A percentile compares a stretch with the other conserved stretches of the same genome.
Evolutionary conservation across 257 asterid species (phyloP).

Genomic region (Jacaranda mimosifolia): DNA sequence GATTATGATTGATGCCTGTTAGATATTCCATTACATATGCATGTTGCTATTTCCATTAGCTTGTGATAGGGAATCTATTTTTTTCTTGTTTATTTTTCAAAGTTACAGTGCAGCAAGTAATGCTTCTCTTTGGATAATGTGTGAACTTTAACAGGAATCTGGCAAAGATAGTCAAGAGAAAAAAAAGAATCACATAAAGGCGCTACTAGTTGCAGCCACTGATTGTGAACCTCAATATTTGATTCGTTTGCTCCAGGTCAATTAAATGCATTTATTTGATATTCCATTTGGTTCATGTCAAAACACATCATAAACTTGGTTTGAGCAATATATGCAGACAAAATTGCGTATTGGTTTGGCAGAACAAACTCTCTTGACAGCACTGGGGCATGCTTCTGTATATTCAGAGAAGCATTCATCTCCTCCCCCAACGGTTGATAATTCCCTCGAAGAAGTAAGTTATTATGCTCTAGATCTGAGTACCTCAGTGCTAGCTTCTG

Average conservation of each 20-base stretch:
- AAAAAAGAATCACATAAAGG: slow-evolving; percentile 88
- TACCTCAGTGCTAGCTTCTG: not conserved
- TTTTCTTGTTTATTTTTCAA: slow-evolving; percentile 16
- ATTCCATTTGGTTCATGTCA: slow-evolving; percentile 30
- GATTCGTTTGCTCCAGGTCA: slow-evolving; percentile 96
- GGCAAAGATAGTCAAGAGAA: slow-evolving; percentile 95
- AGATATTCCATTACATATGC: slow-evolving; percentile 13
- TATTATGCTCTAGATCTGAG: slow-evolving; percentile 8
- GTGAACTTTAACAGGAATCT: slow-evolving; percentile 70
- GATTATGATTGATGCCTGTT: not conserved
- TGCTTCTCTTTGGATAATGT: slow-evolving; percentile 15
- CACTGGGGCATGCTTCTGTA: slow-evolving; percentile 85
- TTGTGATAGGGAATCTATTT: not conserved
- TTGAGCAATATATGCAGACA: slow-evolving; percentile 66
- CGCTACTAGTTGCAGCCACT: slow-evolving; percentile 89
- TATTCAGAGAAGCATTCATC: slow-evolving; percentile 72
- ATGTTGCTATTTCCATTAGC: slow-evolving; percentile 24
- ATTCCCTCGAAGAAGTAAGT: slow-evolving; percentile 81
- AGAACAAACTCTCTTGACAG: slow-evolving; percentile 87
- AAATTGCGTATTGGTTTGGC: slow-evolving; percentile 93
- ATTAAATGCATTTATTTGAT: slow-evolving; percentile 21
- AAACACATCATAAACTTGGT: slow-evolving; percentile 39
- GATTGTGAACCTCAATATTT: slow-evolving; percentile 97
- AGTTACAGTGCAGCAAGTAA: slow-evolving; percentile 25
- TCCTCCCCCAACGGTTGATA: slow-evolving; percentile 60